phyloP scores from a whole-genome alignment of 768 basidiomycete genomes.

The Tricholoma furcatifolium region DNA sequence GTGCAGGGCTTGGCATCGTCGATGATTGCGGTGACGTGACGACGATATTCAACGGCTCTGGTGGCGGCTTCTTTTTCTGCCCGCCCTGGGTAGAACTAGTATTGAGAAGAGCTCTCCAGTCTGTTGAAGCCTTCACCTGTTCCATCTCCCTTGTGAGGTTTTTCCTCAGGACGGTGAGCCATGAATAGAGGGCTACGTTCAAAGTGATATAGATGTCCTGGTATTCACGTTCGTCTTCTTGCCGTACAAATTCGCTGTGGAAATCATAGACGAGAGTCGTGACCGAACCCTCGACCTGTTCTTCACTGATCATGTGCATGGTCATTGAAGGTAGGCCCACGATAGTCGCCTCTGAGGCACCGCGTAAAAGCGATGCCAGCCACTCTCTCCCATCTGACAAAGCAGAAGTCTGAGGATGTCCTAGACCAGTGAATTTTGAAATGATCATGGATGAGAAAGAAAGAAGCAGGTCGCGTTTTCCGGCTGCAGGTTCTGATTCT shows the following conservation, averaged over 20 bases:
- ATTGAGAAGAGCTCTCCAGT: constrained; percentile 43
- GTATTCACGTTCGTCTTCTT: constrained; percentile 48
- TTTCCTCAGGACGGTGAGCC: constrained; percentile 77
- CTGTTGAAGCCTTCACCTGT: constrained; percentile 60
- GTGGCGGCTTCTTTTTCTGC: constrained; percentile 35
- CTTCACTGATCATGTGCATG: constrained; percentile 78
- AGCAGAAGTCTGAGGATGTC: constrained; percentile 42
- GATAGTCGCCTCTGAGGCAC: constrained; percentile 68
- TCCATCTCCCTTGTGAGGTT: constrained; percentile 77
- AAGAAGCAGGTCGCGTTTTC: constrained; percentile 64
- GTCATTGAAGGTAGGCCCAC: constrained; percentile 81
- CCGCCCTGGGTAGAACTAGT: constrained; percentile 26
- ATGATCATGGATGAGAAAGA: constrained; percentile 78
- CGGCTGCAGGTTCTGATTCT: constrained; percentile 43
- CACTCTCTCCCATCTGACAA: constrained; percentile 49
- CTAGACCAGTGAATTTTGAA: constrained; percentile 66
- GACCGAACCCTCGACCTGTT: constrained; percentile 38
- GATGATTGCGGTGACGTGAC: constrained; percentile 28
- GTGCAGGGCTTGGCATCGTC: constrained; percentile 24
- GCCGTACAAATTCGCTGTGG: constrained; percentile 63
- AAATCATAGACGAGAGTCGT: constrained; percentile 65
- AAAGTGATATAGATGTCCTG: constrained; percentile 86
- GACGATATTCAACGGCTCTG: constrained; percentile 32
- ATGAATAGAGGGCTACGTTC: constrained; percentile 79
- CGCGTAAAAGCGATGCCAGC: constrained; percentile 59